A percentile compares a stretch with the other conserved stretches of the same genome.
These are phyloP conservation scores for Spathaspora sp. DNA, from an alignment of 805 yeast species.

Conservation along the genomic window DNA sequence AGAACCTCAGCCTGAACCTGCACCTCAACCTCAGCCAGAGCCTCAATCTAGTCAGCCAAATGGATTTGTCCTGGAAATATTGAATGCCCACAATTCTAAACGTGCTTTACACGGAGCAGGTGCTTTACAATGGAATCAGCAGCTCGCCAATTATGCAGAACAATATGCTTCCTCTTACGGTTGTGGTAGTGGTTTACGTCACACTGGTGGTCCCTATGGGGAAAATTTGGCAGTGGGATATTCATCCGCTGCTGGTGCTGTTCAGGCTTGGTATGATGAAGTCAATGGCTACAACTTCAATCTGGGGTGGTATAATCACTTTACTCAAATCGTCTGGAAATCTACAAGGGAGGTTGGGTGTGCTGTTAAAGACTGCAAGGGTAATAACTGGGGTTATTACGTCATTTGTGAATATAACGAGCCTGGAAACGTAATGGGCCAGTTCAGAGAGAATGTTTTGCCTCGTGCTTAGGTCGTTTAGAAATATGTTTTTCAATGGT, in stretches of 20 bases:
- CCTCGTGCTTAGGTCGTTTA: neutral
- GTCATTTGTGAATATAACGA: slow-evolving; percentile 72
- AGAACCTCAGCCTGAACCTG: slow-evolving; percentile 17
- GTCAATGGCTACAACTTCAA: slow-evolving; percentile 44
- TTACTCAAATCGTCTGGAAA: slow-evolving; percentile 75
- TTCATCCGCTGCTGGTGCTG: slow-evolving; percentile 50
- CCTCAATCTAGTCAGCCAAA: neutral
- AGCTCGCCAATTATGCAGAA: slow-evolving; percentile 32
- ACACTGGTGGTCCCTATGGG: slow-evolving; percentile 67
- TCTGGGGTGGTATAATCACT: slow-evolving; percentile 52
- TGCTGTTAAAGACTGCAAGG: slow-evolving; percentile 54
- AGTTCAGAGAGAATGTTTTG: neutral
- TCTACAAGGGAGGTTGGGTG: slow-evolving; percentile 62
- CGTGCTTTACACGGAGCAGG: slow-evolving; percentile 33
- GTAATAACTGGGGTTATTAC: slow-evolving; percentile 47
- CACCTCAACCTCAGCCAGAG: neutral
- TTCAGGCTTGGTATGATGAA: slow-evolving; percentile 74
- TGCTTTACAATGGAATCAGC: slow-evolving; percentile 28
- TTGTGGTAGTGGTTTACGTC: slow-evolving; percentile 60
- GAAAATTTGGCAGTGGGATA: slow-evolving; percentile 74
- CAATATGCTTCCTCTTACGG: slow-evolving; percentile 50
- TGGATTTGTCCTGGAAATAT: slow-evolving; percentile 35
- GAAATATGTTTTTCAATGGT: no score
- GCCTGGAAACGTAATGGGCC: slow-evolving; percentile 55
- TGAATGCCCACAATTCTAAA: slow-evolving; percentile 33